These are phyloP conservation scores for Aquilaria malaccensis DNA, from an alignment of 345 rosid genomes.

Conservation along the genomic window DNA sequence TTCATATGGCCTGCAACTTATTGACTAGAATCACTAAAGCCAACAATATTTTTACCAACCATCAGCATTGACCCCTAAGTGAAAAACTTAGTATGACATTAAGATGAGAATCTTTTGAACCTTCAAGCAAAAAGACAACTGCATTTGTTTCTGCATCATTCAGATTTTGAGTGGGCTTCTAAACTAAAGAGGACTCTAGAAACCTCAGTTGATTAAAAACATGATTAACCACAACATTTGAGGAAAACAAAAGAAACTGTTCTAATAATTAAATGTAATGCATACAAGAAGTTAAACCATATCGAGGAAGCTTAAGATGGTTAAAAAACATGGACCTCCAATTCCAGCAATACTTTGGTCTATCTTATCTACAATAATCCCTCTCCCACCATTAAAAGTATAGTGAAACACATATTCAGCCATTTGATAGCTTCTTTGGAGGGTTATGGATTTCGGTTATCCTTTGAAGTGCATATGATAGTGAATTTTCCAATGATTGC, in stretches of 20 bases:
- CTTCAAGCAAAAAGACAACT: too few relatives aligned
- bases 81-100: too few relatives aligned
- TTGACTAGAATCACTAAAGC: constrained; percentile 18
- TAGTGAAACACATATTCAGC: constrained; percentile 62
- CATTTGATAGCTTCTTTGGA: constrained; percentile 39
- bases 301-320: constrained; percentile 1
- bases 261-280: constrained; percentile 8
- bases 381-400: constrained; percentile 61
- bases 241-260: constrained; percentile 16
- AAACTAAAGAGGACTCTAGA: constrained; percentile 18
- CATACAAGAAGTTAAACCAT: not conserved
- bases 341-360: constrained; percentile 56
- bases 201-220: constrained; percentile 42
- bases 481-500: constrained; percentile 82
- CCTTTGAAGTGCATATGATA: constrained; percentile 72
- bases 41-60: too few relatives aligned
- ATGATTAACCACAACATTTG: constrained; percentile 54
- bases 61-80: too few relatives aligned
- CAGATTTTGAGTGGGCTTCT: constrained; percentile 13
- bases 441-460: constrained; percentile 61
- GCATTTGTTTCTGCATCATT: too few relatives aligned
- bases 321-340: constrained; percentile 44
- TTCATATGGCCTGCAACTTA: constrained; percentile 40
- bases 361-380: constrained; percentile 34
- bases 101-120: too few relatives aligned